Evolutionary conservation across 2,329 filamentous ascomycete genomes (phyloP).

Genomic region (Epichloe coenophiala): DNA sequence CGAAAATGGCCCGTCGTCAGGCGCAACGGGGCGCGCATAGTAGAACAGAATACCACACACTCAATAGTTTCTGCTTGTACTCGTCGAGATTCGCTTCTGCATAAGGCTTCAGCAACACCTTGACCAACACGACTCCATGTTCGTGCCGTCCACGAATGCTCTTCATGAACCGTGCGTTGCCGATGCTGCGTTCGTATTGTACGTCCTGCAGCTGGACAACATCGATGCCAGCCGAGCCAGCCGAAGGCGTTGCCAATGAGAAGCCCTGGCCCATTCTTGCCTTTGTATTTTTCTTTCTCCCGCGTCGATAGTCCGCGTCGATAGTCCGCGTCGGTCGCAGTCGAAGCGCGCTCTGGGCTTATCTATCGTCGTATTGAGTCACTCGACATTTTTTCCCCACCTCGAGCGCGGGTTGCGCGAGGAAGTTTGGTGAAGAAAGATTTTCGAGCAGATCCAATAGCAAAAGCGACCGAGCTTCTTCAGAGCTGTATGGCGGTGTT

Average conservation of each 20-base stretch:
- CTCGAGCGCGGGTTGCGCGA: not conserved
- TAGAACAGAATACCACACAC: constrained; percentile 31
- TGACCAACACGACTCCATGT: constrained; percentile 84
- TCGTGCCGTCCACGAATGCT: constrained; percentile 82
- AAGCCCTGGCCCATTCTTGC: constrained; percentile 84
- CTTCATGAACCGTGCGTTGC: constrained; percentile 91
- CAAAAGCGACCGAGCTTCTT: too few relatives aligned
- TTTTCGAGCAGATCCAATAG: not conserved
- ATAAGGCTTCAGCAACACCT: constrained; percentile 89
- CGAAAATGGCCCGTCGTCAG: too few relatives aligned
- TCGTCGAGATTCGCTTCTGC: constrained; percentile 64
- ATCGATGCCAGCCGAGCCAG: constrained; percentile 86
- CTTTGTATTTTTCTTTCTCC: not conserved
- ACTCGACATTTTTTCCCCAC: constrained; percentile 2
- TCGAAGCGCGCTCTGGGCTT: not conserved
- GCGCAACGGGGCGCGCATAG: not conserved
- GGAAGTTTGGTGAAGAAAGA: not conserved
- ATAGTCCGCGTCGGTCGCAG: not conserved
- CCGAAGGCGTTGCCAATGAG: constrained; percentile 81
- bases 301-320: not conserved
- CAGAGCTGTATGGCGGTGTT: too few relatives aligned
- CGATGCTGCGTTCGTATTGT: constrained; percentile 82
- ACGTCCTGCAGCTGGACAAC: constrained; percentile 83
- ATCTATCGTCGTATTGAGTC: not conserved
- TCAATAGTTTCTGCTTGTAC: constrained; percentile 63